A percentile compares a stretch with the other conserved stretches of the same genome.
Evolutionary conservation across 768 basidiomycete genomes (phyloP).

Genomic region (Lyophyllum decastes): DNA sequence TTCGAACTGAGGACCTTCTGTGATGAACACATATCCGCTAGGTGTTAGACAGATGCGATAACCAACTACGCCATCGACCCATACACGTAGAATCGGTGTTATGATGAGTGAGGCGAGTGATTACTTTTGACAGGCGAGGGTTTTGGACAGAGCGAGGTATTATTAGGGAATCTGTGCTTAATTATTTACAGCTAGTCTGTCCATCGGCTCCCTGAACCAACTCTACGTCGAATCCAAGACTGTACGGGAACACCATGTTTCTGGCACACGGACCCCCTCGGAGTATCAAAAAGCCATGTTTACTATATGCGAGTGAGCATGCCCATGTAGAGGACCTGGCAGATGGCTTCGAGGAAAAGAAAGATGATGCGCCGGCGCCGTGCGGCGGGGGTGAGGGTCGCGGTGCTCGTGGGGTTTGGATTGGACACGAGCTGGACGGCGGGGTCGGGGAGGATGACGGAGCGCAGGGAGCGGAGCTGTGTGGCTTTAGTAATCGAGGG

Average conservation of each 20-base stretch:
- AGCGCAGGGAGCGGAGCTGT: slow-evolving; percentile 15
- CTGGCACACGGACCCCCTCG: too few species aligned
- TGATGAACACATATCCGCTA: background rate
- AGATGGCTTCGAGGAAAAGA: slow-evolving; percentile 81
- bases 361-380: slow-evolving; percentile 87
- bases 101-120: background rate
- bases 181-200: background rate
- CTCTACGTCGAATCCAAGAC: background rate
- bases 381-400: slow-evolving; percentile 75
- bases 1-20: slow-evolving; percentile 22
- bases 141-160: background rate
- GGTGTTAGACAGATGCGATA: slow-evolving; percentile 65
- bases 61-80: slow-evolving; percentile 70
- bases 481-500: background rate
- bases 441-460: slow-evolving; percentile 76
- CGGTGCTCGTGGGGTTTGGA: slow-evolving; percentile 45
- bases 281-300: too few species aligned
- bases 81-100: background rate
- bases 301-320: slow-evolving; percentile 60
- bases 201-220: background rate
- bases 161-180: background rate
- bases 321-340: slow-evolving; percentile 85
- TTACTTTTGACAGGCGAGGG: background rate
- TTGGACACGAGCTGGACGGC: slow-evolving; percentile 46
- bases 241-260: too few species aligned